Evolutionary conservation across 345 rosid genomes (phyloP).

Genomic region (Citrus cavaleriei): DNA sequence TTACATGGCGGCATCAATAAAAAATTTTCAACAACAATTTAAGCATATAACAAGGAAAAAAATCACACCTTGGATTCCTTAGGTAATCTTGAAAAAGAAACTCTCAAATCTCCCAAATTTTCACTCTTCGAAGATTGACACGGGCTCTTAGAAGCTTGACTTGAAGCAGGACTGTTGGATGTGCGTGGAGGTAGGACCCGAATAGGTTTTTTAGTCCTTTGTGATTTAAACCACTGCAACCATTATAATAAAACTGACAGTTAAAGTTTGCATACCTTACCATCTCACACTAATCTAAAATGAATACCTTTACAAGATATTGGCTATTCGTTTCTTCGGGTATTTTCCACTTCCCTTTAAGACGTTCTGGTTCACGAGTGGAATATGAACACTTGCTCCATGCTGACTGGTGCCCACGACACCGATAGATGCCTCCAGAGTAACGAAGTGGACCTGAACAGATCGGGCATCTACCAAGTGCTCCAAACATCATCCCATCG

Average conservation of each 20-base stretch:
- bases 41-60: not conserved
- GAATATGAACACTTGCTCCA: conserved; percentile 93
- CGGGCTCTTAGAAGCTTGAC: conserved; percentile 39
- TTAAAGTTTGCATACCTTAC: conserved; percentile 9
- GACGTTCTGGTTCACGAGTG: conserved; percentile 65
- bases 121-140: conserved; percentile 51
- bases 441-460: conserved; percentile 71
- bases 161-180: conserved; percentile 34
- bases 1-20: not conserved
- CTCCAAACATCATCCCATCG: conserved; percentile 97
- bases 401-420: conserved; percentile 70
- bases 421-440: conserved; percentile 76
- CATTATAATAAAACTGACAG: conserved; percentile 12
- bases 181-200: conserved; percentile 52
- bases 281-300: not conserved
- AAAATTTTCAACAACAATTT: conserved; percentile 2
- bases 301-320: conserved; percentile 59
- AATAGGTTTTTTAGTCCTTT: conserved; percentile 60
- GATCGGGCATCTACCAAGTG: conserved; percentile 63
- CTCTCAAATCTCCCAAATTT: conserved; percentile 67
- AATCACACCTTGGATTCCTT: conserved; percentile 52
- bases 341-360: conserved; percentile 79
- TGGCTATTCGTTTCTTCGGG: conserved; percentile 66
- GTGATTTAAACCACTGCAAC: conserved; percentile 89
- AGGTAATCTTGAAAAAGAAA: conserved; percentile 58